These are phyloP conservation scores for Fulvia fulva DNA, from an alignment of 2,329 filamentous ascomycete genomes.

Conservation along the genomic window DNA sequence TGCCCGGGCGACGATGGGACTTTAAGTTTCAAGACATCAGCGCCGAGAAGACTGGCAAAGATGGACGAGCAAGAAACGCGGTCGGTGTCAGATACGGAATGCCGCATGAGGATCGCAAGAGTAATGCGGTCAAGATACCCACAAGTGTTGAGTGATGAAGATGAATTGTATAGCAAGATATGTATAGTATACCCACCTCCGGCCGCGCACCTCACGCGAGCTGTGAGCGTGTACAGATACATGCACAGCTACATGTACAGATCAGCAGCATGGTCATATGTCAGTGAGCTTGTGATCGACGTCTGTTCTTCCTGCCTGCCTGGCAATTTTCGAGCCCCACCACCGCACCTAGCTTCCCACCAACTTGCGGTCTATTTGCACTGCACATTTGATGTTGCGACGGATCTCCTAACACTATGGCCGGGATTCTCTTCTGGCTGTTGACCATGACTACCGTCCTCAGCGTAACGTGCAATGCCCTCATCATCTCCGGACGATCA, in stretches of 20 bases:
- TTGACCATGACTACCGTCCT: constrained; percentile 26
- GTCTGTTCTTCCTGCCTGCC: constrained; percentile 1
- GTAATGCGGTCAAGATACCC: constrained; percentile 60
- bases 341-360: background rate
- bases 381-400: background rate
- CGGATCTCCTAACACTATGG: constrained; percentile 13
- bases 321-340: constrained; percentile 2
- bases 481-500: constrained; percentile 33
- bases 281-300: background rate
- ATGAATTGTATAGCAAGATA: background rate
- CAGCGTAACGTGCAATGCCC: constrained; percentile 33
- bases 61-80: constrained; percentile 51
- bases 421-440: constrained; percentile 27
- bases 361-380: background rate
- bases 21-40: constrained; percentile 59
- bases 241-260: background rate
- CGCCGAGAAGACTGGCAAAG: constrained; percentile 51
- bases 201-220: background rate
- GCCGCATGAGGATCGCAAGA: constrained; percentile 59
- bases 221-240: background rate
- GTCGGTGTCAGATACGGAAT: constrained; percentile 60
- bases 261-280: background rate
- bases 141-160: constrained; percentile 48
- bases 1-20: constrained; percentile 53
- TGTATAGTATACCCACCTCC: constrained; percentile 10